A percentile compares a stretch with the other conserved stretches of the same genome.
These are phyloP conservation scores for Pharnaceum exiguum DNA, from an alignment of 148 eudicot genomes.

Conservation along the genomic window DNA sequence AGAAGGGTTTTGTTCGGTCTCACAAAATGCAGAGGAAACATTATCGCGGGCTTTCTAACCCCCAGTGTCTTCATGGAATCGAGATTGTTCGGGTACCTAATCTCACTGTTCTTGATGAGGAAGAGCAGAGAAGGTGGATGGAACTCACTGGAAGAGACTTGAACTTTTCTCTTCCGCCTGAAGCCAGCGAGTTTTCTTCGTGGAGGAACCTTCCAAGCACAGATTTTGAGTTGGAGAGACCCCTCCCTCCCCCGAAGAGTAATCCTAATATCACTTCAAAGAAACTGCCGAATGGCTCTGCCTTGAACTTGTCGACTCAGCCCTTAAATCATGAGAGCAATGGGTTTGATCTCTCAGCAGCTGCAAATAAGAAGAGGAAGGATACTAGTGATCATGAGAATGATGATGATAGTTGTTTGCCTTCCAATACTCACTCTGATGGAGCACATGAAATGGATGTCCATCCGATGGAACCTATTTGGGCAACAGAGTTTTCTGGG, in stretches of 20 bases:
- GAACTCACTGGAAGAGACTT: slow-evolving; percentile 61
- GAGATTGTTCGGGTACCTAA: slow-evolving; percentile 56
- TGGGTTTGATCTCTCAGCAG: slow-evolving; percentile 42
- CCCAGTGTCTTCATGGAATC: slow-evolving; percentile 72
- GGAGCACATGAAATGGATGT: slow-evolving; percentile 33
- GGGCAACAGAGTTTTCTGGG: slow-evolving; percentile 65
- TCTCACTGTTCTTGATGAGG: slow-evolving; percentile 53
- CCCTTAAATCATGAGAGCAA: slow-evolving; percentile 39
- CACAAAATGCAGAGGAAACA: slow-evolving; percentile 87
- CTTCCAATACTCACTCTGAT: slow-evolving; percentile 25
- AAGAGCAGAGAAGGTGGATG: slow-evolving; percentile 71
- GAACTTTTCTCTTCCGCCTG: slow-evolving; percentile 48
- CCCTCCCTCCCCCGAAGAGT: slow-evolving; percentile 41
- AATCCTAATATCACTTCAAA: slow-evolving; percentile 33
- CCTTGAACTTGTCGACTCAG: slow-evolving; percentile 55
- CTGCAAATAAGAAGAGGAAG: slow-evolving; percentile 52
- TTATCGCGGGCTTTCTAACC: slow-evolving; percentile 76
- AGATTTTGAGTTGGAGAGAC: slow-evolving; percentile 67
- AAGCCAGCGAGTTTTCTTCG: slow-evolving; percentile 62
- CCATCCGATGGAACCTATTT: slow-evolving; percentile 39
- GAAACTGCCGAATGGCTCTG: slow-evolving; percentile 59
- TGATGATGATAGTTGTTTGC: slow-evolving; percentile 42
- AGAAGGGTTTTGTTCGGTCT: slow-evolving; percentile 83
- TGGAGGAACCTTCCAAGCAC: slow-evolving; percentile 74
- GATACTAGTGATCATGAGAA: slow-evolving; percentile 37